Conservation (phyloP, 192 early-diverging fungal genomes). For the Coemansia furcata region DNA sequence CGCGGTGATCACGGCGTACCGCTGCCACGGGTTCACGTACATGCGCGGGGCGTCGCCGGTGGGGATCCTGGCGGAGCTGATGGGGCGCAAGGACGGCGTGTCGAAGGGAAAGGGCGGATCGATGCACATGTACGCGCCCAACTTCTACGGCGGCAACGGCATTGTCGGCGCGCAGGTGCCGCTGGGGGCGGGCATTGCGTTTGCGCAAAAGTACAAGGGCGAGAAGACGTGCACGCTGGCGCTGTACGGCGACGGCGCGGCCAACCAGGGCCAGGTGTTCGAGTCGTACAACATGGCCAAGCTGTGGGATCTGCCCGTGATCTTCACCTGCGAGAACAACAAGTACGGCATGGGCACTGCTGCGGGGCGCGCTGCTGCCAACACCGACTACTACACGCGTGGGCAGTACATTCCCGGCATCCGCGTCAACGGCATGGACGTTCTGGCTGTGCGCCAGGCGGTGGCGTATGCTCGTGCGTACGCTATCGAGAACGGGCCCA, state of each 20-base stretch:
- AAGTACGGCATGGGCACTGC: constrained; percentile 98
- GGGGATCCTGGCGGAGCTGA: constrained; percentile 74
- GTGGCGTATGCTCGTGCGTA: constrained; percentile 82
- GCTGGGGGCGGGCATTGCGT: constrained; percentile 79
- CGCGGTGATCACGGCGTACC: constrained; percentile 95
- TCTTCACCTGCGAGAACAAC: constrained; percentile 99
- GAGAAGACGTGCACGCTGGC: constrained; percentile 80
- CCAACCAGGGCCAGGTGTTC: constrained; percentile 98
- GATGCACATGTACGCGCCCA: constrained; percentile 97
- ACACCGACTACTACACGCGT: constrained; percentile 91
- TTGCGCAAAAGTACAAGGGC: constrained; percentile 89
- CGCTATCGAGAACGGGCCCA: constrained; percentile 76
- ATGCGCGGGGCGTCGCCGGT: constrained; percentile 71
- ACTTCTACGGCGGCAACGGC: constrained; percentile 98
- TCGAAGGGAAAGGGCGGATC: constrained; percentile 98
- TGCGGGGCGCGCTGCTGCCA: constrained; percentile 84
- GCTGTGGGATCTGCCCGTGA: constrained; percentile 90
- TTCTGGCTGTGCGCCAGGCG: constrained; percentile 87
- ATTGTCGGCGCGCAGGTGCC: constrained; percentile 98
- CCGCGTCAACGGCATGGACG: constrained; percentile 92
- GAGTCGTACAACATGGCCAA: constrained; percentile 99
- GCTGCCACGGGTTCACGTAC: constrained; percentile 97
- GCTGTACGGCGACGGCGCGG: constrained; percentile 96
- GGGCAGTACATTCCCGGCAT: constrained; percentile 97
- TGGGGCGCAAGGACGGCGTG: constrained; percentile 81